Percentiles rank a stretch among this genome's conserved stretches.
phyloP scores from a whole-genome alignment of 1,284 basidiomycete genomes.

The Pholiota adiposa region DNA sequence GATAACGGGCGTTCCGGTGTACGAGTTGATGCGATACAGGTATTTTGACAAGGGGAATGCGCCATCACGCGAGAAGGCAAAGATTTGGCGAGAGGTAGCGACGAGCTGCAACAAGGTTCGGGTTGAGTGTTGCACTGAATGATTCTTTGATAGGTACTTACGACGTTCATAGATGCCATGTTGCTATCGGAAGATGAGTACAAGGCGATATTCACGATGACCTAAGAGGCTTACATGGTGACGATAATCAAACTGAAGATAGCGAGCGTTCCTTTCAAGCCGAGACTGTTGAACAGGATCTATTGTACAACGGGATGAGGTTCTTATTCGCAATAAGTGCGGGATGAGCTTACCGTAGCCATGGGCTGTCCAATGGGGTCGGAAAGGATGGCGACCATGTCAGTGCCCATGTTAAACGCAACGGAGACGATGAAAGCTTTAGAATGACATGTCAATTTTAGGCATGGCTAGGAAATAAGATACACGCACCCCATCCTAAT shows the following conservation, averaged over 20 bases:
- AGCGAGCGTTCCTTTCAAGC: conserved; percentile 57
- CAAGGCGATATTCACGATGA: background rate
- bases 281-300: conserved; percentile 70
- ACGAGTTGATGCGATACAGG: conserved; percentile 65
- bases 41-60: conserved; percentile 65
- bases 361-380: conserved; percentile 66
- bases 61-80: conserved; percentile 39
- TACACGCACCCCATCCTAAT: conserved; percentile 64
- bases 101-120: conserved; percentile 25
- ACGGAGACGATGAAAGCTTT: conserved; percentile 58
- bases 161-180: conserved; percentile 75
- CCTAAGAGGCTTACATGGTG: conserved; percentile 51
- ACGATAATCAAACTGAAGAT: conserved; percentile 68
- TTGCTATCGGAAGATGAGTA: conserved; percentile 44
- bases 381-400: conserved; percentile 52
- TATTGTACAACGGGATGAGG: background rate
- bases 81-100: conserved; percentile 37
- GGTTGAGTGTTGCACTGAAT: background rate
- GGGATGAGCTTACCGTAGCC: conserved; percentile 39
- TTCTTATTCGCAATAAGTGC: background rate
- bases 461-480: background rate
- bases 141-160: conserved; percentile 23
- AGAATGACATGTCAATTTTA: background rate
- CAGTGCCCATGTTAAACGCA: conserved; percentile 48
- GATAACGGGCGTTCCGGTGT: conserved; percentile 67